Evolutionary conservation across 2,329 filamentous ascomycete genomes (phyloP).

Genomic region (Aspergillus jensenii): DNA sequence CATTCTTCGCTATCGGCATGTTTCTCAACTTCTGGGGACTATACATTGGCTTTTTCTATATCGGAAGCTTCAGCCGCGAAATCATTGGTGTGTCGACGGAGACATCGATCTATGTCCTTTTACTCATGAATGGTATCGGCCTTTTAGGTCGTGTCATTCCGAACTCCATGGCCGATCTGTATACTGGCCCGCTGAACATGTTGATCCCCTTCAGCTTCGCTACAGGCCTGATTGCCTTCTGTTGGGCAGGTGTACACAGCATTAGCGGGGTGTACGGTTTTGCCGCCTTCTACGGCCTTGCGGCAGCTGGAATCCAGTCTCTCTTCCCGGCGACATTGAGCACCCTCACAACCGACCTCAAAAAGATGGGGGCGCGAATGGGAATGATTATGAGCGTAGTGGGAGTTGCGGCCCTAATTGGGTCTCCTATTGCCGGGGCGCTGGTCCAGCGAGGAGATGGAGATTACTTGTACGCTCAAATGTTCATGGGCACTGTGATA

Average conservation of each 20-base stretch:
- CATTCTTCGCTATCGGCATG: conserved; percentile 42
- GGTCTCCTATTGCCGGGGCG: conserved; percentile 56
- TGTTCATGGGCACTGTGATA: conserved; percentile 50
- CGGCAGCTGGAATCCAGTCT: conserved; percentile 63
- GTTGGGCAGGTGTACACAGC: conserved; percentile 59
- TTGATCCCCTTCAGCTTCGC: conserved; percentile 52
- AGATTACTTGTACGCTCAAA: conserved; percentile 52
- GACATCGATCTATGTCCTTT: conserved; percentile 59
- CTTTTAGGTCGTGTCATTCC: conserved; percentile 59
- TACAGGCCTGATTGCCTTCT: conserved; percentile 48
- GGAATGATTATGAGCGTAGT: conserved; percentile 57
- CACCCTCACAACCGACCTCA: conserved; percentile 54
- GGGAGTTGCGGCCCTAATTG: conserved; percentile 54
- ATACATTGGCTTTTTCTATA: conserved; percentile 56
- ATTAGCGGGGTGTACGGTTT: conserved; percentile 60
- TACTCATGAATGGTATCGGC: conserved; percentile 66
- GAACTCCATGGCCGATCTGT: conserved; percentile 58
- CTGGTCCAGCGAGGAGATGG: conserved; percentile 49
- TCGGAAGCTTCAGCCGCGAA: conserved; percentile 42
- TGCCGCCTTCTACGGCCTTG: conserved; percentile 63
- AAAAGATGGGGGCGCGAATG: conserved; percentile 56
- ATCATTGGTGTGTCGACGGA: conserved; percentile 42
- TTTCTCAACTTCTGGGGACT: conserved; percentile 52
- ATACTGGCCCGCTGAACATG: conserved; percentile 60
- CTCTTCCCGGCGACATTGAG: conserved; percentile 65